phyloP scores from a whole-genome alignment of 345 rosid genomes.

The Limnanthes douglasii region DNA sequence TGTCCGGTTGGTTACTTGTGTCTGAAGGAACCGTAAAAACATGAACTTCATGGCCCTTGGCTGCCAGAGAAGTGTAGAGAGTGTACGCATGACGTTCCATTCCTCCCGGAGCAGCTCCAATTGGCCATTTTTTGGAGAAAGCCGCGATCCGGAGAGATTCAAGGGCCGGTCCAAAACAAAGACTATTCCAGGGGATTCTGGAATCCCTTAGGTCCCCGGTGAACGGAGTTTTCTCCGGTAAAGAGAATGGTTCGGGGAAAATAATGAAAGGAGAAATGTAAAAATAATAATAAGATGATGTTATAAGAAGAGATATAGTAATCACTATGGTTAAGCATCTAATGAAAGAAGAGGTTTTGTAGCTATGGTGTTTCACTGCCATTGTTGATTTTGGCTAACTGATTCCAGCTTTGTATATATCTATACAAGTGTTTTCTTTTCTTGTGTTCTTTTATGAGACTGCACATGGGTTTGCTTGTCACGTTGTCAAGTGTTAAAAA shows the following conservation, averaged over 20 bases:
- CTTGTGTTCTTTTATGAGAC: no score
- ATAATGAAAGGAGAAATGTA: no score
- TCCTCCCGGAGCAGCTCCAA: slow-evolving; percentile 45
- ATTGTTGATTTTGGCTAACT: no score
- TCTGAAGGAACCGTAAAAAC: slow-evolving; percentile 58
- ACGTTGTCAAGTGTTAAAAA: no score
- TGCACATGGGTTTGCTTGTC: no score
- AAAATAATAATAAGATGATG: slow-evolving; percentile 26
- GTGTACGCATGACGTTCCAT: slow-evolving; percentile 68
- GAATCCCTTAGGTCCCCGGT: slow-evolving; percentile 47
- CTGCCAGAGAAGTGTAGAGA: slow-evolving; percentile 39
- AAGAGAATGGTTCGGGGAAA: slow-evolving; percentile 6
- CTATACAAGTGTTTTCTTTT: no score
- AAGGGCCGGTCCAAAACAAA: slow-evolving; percentile 27
- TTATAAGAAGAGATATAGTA: no score
- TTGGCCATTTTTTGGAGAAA: slow-evolving; percentile 68
- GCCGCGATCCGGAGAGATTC: slow-evolving; percentile 60
- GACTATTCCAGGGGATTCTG: slow-evolving; percentile 50
- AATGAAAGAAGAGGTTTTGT: no score
- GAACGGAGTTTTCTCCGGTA: slow-evolving; percentile 6
- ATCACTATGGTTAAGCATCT: no score
- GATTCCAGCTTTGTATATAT: no score
- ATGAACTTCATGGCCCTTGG: slow-evolving; percentile 51
- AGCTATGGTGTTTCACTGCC: no score
- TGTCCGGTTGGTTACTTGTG: slow-evolving; percentile 16